Evolutionary conservation across 2,329 filamentous ascomycete species (phyloP).

Genomic region (Pseudohalonectria lignicola): DNA sequence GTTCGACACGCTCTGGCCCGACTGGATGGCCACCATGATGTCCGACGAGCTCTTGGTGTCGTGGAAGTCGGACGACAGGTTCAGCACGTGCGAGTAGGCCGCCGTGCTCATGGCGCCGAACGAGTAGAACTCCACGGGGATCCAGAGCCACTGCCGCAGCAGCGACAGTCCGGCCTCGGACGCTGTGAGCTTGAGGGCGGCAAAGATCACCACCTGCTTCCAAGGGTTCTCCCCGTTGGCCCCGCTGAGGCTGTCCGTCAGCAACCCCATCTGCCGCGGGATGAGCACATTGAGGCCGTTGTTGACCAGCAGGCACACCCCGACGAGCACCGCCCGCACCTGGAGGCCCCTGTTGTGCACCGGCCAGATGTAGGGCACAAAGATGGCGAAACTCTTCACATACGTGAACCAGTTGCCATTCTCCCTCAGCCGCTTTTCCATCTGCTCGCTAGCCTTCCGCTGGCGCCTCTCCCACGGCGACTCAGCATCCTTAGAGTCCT

Average conservation of each 20-base stretch:
- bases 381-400: constrained; percentile 62
- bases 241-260: constrained; percentile 57
- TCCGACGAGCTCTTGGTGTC: constrained; percentile 50
- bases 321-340: constrained; percentile 54
- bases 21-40: constrained; percentile 44
- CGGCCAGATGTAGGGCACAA: constrained; percentile 74
- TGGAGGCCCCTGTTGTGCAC: constrained; percentile 55
- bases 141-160: constrained; percentile 43
- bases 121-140: constrained; percentile 47
- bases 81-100: constrained; percentile 48
- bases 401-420: constrained; percentile 72
- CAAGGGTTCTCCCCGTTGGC: constrained; percentile 36
- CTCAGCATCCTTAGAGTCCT: constrained; percentile 30
- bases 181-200: constrained; percentile 35
- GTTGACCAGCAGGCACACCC: constrained; percentile 54
- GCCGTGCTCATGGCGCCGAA: constrained; percentile 40
- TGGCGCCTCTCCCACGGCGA: constrained; percentile 42
- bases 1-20: constrained; percentile 40
- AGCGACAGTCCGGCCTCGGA: constrained; percentile 45
- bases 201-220: constrained; percentile 40
- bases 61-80: constrained; percentile 50
- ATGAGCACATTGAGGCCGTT: constrained; percentile 68
- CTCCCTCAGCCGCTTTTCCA: constrained; percentile 58
- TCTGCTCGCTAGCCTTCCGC: constrained; percentile 43
- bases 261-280: constrained; percentile 70